Percentiles rank a stretch among this genome's conserved stretches.
Conservation (phyloP, 1,284 basidiomycete genomes). For the Moesziomyces antarcticus region DNA sequence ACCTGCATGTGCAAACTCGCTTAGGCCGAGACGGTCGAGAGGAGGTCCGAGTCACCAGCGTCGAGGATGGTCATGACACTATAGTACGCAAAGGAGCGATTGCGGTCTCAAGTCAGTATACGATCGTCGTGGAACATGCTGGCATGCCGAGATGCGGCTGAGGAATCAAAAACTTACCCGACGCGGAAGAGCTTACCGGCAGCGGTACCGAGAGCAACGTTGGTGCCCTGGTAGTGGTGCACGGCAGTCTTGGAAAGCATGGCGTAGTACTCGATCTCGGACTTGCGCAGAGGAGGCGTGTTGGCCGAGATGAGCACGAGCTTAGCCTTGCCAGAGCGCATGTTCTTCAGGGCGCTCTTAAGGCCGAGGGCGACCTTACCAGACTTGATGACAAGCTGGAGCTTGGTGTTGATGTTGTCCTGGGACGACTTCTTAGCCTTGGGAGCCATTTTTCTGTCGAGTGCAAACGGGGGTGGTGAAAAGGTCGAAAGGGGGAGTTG, state of each 20-base stretch:
- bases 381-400: conserved; percentile 98
- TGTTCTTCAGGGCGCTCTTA: conserved; percentile 86
- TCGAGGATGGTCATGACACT: conserved; percentile 94
- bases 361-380: conserved; percentile 67
- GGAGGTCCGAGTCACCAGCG: conserved; percentile 95
- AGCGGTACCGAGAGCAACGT: conserved; percentile 97
- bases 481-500: conserved; percentile 1
- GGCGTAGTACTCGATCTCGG: conserved; percentile 99
- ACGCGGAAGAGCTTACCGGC: conserved; percentile 99
- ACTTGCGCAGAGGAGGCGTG: conserved; percentile 98
- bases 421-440: conserved; percentile 79
- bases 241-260: conserved; percentile 96
- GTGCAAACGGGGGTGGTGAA: conserved; percentile 1
- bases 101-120: conserved; percentile 4
- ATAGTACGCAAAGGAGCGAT: neutral
- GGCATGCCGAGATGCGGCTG: neutral
- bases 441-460: conserved; percentile 79
- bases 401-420: conserved; percentile 94
- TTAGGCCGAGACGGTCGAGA: conserved; percentile 68
- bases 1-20: conserved; percentile 14
- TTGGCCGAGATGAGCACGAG: conserved; percentile 99
- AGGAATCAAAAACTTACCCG: conserved; percentile 74
- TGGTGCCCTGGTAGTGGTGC: conserved; percentile 92
- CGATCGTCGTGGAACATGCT: neutral
- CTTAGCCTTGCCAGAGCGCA: conserved; percentile 98